phyloP scores from a whole-genome alignment of 768 basidiomycete genomes.

The Neoboletus magnificus region DNA sequence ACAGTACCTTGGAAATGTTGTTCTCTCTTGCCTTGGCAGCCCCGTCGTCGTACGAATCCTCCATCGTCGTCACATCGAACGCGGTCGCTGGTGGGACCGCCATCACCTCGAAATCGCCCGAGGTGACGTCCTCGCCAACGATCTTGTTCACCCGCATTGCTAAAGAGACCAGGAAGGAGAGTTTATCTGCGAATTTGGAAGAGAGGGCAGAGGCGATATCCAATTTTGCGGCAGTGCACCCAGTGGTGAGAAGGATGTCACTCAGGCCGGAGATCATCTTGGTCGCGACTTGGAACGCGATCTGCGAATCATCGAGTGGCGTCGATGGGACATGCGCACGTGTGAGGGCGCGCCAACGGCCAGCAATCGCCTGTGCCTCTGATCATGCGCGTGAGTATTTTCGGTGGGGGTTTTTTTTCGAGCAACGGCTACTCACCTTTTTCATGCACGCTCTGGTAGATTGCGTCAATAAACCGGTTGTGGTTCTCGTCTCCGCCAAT shows the following conservation, averaged over 20 bases:
- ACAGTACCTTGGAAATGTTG: conserved; percentile 25
- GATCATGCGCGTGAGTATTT: conserved; percentile 1
- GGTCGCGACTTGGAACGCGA: conserved; percentile 22
- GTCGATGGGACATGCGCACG: conserved; percentile 28
- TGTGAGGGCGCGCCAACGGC: conserved; percentile 44
- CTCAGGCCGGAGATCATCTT: conserved; percentile 25
- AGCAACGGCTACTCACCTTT: conserved; percentile 28
- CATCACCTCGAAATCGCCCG: conserved; percentile 31
- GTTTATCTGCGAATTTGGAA: conserved; percentile 41
- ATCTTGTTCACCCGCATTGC: conserved; percentile 48
- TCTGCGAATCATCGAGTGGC: conserved; percentile 20
- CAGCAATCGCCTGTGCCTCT: conserved; percentile 45
- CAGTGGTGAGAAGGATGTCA: conserved; percentile 29
- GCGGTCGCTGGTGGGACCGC: conserved; percentile 21
- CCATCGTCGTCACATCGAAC: conserved; percentile 29
- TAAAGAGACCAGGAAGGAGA: conserved; percentile 41
- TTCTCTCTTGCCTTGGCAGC: conserved; percentile 5
- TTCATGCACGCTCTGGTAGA: conserved; percentile 36
- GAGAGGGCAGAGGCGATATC: conserved; percentile 39
- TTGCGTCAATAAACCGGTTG: conserved; percentile 21
- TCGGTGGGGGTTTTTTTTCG: neutral
- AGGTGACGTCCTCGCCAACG: conserved; percentile 30
- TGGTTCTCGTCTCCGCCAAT: conserved; percentile 26
- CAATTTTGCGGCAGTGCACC: conserved; percentile 20
- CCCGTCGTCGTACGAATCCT: conserved; percentile 33